Base-by-base conservation (phyloP, 305 asterid species). In the Andrographis paniculata region DNA sequence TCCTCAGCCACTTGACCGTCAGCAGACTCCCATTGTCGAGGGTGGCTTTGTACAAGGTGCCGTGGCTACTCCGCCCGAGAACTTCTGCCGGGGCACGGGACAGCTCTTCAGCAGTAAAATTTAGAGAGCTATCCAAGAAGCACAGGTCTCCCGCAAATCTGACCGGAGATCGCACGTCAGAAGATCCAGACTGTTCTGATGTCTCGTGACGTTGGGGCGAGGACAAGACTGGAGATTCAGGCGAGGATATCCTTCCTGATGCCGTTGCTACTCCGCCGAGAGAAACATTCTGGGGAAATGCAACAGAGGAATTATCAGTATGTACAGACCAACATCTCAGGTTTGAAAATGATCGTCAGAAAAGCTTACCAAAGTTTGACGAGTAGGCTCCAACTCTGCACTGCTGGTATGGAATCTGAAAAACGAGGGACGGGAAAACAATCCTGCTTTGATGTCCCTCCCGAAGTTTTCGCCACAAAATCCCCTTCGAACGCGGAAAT, bases 61-160 rank as follows among this genome's bases (percentile, higher is more conserved):
- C 97, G 57, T 88, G 97, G 72, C 92, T 88, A 65, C 97, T 88
- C 69, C 97, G 70, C 44, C 97, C 97, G 50, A 88, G 89, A 24
- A 88, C 97, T 75, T 88, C 97, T 12, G 97, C 95, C 35, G 95
- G 97, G 58, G 95, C 95, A 42, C 89, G 87, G 50, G 97, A 88
- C 62, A 88, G 64, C 70, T 84, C 94, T 74, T 79, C 93, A 18
- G 94, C 94, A 22, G 95, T 81, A 67, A 88, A 88, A 35, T 58
- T 37, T 7, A 88, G 66, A 15, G 94, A 81, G 31, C 69, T 62
- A 53, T 81, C 93, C 66, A 88, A 53, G 74, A 88, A 88, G 63
- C 75, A 77, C 43, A 88, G 68, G 45, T 84, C 97, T 51, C 97
- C 95, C 20, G 81, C 92, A 71, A 88, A 72, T 40, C 95, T 71